Evolutionary conservation across 2,329 filamentous ascomycete genomes (phyloP), one percentile per base, ranked within the genome.

Genomic region (Monosporascus cannonballus): DNA sequence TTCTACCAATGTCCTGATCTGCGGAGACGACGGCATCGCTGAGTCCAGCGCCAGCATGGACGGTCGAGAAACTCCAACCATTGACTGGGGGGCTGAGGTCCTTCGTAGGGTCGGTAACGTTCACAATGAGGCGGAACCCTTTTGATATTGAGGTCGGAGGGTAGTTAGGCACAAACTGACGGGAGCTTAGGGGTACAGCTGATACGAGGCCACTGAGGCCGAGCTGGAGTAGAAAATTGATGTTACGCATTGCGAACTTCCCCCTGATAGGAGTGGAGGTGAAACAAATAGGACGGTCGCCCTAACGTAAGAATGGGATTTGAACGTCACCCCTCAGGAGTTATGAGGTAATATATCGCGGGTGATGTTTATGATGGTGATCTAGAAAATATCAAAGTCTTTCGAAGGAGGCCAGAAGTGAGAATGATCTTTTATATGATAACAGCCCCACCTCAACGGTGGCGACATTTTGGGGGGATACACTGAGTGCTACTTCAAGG

Each of bases 71-170:
- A 47, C 66, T 66, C 54, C 61, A 69, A 60, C 69, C 64, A 37
- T 78, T 65, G 56, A 79, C 69, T 0, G 73, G 64, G 1, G 71
- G 67, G 6, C 60, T 59, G 48, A 78, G 70, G 56, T 77, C 73
- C 37, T 59, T 58, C 15, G 65, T 56, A 2, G 64, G 65, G 59
- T 75, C 67, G 8, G 72, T 74, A 39, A 78, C 71, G 54, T 77
- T 75, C 60, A 73, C 70, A 20, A 75, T 65, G 27, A 78, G 68
- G 38, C 64, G 67, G 66, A 77, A 77, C 50, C 68, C 62, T 6
- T 54, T 61, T 8, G 63, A 63, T 9, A 51, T 39, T 2, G 48
- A 53, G 20, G 57, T 59, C 9, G 57, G 57, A 20, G 64, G 61
- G 47, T 63, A 64, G 42, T 52, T 51, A 39, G 47, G 51, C 18